Evolutionary conservation across 208 protist species (phyloP).

Genomic region (Leptomonas seymouri): DNA sequence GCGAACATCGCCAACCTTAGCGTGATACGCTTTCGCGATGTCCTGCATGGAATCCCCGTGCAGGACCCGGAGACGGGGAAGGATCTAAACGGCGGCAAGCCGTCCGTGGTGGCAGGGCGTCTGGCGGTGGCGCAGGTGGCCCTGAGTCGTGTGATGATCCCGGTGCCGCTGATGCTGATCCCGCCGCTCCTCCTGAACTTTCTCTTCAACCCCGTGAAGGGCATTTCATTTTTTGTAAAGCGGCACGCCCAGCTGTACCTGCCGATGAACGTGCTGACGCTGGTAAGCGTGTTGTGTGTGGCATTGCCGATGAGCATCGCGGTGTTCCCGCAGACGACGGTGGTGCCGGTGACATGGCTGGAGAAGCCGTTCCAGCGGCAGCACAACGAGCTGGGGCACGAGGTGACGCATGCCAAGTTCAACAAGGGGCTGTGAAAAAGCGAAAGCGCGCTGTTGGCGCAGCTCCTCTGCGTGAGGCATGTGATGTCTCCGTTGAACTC

Average conservation of each 20-base stretch:
- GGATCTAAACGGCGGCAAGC: slow-evolving; percentile 43
- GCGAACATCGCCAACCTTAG: slow-evolving; percentile 82
- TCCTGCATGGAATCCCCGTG: slow-evolving; percentile 66
- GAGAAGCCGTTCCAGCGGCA: slow-evolving; percentile 42
- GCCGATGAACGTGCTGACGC: slow-evolving; percentile 50
- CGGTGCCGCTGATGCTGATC: slow-evolving; percentile 69
- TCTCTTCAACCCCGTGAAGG: slow-evolving; percentile 41
- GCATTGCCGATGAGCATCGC: slow-evolving; percentile 62
- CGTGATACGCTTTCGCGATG: slow-evolving; percentile 79
- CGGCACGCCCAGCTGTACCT: slow-evolving; percentile 41
- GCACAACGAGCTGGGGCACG: slow-evolving; percentile 40
- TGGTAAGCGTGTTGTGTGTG: slow-evolving; percentile 46
- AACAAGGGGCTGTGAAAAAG: slow-evolving; percentile 68
- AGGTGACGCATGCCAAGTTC: slow-evolving; percentile 43
- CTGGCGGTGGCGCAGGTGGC: slow-evolving; percentile 71
- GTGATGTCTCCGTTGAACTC: too few relatives aligned
- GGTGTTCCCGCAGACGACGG: slow-evolving; percentile 59
- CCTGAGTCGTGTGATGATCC: slow-evolving; percentile 64
- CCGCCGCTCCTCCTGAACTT: slow-evolving; percentile 72
- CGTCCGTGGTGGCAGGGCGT: slow-evolving; percentile 64
- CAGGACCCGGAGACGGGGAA: slow-evolving; percentile 61
- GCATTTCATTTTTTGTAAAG: slow-evolving; percentile 39
- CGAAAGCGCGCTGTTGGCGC: too few relatives aligned
- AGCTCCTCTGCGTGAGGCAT: too few relatives aligned
- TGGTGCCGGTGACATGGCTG: slow-evolving; percentile 42